Conservation (phyloP, 2,329 filamentous ascomycete species). For the Arachnomyces sp. region DNA sequence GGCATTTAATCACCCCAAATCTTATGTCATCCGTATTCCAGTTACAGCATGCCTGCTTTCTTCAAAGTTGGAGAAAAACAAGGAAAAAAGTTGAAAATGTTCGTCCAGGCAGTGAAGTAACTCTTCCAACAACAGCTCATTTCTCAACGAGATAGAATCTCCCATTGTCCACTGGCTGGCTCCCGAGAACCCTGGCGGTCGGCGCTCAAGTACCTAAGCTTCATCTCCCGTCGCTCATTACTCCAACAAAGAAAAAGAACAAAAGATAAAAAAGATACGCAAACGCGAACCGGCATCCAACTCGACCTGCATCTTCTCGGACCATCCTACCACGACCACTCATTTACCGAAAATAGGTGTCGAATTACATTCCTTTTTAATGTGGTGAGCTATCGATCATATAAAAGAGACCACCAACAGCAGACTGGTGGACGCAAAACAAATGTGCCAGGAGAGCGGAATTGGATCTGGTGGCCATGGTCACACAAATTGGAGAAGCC, state of each 20-base stretch:
- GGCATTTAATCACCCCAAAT: too few species aligned
- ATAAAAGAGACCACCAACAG: not conserved
- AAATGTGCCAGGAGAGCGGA: constrained; percentile 35
- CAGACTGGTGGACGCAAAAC: constrained; percentile 16
- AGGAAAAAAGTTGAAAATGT: too few species aligned
- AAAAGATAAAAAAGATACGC: not conserved
- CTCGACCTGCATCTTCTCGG: too few species aligned
- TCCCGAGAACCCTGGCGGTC: constrained; percentile 17
- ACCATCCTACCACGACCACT: too few species aligned
- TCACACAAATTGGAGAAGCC: constrained; percentile 35
- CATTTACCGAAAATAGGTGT: not conserved
- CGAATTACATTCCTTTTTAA: constrained; percentile 2
- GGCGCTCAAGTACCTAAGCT: constrained; percentile 4
- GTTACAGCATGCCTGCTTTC: too few species aligned
- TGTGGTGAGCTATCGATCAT: too few species aligned
- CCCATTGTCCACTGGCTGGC: constrained; percentile 23
- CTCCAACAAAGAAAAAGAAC: not conserved
- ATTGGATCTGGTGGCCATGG: constrained; percentile 35
- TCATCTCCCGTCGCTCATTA: constrained; percentile 8
- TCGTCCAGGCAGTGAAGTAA: too few species aligned
- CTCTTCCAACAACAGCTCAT: too few species aligned
- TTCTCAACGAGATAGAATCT: constrained; percentile 29
- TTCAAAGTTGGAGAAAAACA: too few species aligned
- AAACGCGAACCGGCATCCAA: too few species aligned
- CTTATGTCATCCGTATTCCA: too few species aligned